These are phyloP conservation scores for Saccharomycopsis hybrid DNA, from an alignment of 1,139 yeast species.

Conservation along the genomic window DNA sequence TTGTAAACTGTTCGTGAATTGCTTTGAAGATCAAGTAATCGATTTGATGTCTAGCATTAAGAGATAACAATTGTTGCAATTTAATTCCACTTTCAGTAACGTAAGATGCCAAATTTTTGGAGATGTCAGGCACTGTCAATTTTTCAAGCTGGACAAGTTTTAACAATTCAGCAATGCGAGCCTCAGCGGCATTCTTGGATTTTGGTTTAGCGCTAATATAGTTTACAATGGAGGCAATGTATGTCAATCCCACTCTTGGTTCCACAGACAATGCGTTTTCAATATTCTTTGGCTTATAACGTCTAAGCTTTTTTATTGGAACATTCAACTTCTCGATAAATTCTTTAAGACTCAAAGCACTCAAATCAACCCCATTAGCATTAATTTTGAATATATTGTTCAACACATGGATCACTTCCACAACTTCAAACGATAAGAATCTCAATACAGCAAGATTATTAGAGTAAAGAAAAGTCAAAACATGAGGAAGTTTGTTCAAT, in stretches of 20 bases:
- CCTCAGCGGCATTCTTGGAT: conserved; percentile 4
- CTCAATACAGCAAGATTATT: conserved; percentile 12
- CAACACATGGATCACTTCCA: conserved; percentile 9
- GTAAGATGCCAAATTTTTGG: neutral
- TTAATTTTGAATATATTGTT: conserved; percentile 13
- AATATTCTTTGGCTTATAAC: neutral
- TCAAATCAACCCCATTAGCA: neutral
- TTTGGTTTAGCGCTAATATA: conserved; percentile 7
- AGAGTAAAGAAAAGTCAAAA: conserved; percentile 24
- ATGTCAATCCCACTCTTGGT: conserved; percentile 12
- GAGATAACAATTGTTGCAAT: neutral
- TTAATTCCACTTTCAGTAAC: neutral
- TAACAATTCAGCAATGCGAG: conserved; percentile 9
- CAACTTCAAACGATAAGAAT: conserved; percentile 1
- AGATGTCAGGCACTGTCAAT: neutral
- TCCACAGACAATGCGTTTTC: neutral
- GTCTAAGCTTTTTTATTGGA: conserved; percentile 14
- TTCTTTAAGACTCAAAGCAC: neutral
- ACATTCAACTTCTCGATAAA: conserved; percentile 9
- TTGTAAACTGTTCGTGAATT: conserved; percentile 10
- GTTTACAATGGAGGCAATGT: conserved; percentile 12
- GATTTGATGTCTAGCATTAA: conserved; percentile 7
- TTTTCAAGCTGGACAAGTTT: conserved; percentile 4
- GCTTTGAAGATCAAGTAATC: conserved; percentile 13
- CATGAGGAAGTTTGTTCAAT: conserved; percentile 25